Evolutionary conservation across 2,329 filamentous ascomycete genomes (phyloP).

Genomic region (Rutstroemia sp.): DNA sequence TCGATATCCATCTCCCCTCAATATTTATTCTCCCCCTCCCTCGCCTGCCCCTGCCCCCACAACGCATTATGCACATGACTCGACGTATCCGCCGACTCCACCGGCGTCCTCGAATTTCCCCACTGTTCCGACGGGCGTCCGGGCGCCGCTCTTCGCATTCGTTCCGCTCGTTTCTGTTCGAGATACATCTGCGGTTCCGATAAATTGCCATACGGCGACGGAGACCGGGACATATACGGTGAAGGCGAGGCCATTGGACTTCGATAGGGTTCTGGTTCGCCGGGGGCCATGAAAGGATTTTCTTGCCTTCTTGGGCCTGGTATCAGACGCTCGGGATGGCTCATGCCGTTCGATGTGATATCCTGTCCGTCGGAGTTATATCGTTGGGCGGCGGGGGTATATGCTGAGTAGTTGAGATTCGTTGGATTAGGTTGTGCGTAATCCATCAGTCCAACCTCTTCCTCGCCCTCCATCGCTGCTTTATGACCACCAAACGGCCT

Average conservation of each 20-base stretch:
- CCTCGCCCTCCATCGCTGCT: conserved; percentile 18
- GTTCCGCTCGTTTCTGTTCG: conserved; percentile 13
- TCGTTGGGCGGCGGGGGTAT: conserved; percentile 25
- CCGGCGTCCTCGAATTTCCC: background rate
- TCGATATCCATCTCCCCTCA: background rate
- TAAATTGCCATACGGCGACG: conserved; percentile 1
- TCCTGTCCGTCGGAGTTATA: conserved; percentile 25
- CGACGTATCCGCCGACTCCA: background rate
- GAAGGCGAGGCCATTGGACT: conserved; percentile 12
- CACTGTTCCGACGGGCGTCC: background rate
- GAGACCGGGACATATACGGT: conserved; percentile 4
- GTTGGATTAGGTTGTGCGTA: conserved; percentile 27
- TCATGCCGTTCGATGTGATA: conserved; percentile 16
- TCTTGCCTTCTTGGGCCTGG: conserved; percentile 8
- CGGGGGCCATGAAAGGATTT: conserved; percentile 17
- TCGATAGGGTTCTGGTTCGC: conserved; percentile 18
- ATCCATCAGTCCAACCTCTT: conserved; percentile 25
- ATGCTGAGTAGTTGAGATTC: conserved; percentile 14
- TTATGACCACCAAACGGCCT: conserved; percentile 21
- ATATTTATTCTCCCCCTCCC: background rate
- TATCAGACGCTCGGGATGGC: conserved; percentile 15
- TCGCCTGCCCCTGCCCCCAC: background rate
- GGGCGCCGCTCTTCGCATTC: conserved; percentile 8
- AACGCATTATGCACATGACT: conserved; percentile 1
- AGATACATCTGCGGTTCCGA: conserved; percentile 16